Evolutionary conservation across 176 grass and related monocot species (phyloP), one percentile per base, ranked within the genome.

Genomic region (Oryza officinalis): DNA sequence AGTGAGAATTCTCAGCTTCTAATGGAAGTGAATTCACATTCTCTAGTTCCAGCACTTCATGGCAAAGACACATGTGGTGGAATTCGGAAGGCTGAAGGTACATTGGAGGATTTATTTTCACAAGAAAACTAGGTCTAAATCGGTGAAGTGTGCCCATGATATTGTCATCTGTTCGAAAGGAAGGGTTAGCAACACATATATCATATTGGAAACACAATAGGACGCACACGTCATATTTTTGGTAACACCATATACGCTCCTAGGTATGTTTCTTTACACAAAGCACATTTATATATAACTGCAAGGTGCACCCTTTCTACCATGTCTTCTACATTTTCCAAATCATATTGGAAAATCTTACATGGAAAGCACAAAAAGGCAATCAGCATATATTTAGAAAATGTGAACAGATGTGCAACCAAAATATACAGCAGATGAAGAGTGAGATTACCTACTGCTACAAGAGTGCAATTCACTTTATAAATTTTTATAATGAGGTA

Each of bases 81-180:
- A 94, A 97, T 87, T 81, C 32, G 80, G 41, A 88, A 82, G 95
- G 92, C 81, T 89, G 84, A 72, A 89, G 80, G 35, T 93, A 87
- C 80, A 57, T 87, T 1, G 90, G 92, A 88, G 79, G 74, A 72
- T 91, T 74, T 44, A 76, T 86, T 83, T 93, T 87, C 79, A 77
- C 85, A 69, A 97, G 57, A 86, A 94, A 89, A 25, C 47, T 82
- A 18, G 95, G 95, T 54, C 95, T 83, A 83, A 89, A 92, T 38
- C 69, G 69, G 63, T 97, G 95, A 70, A 97, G 67, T 75, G 74
- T 74, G 61, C 31, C 79, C 73, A 97, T 81, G 80, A 92, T 69
- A 87, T 91, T 84, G 87, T 94, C 95, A 84, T 97, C 95, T 97
- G 90, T 69, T 85, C 38, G 75, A 84, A 88, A 92, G 68, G 26